Evolutionary conservation across 2,329 filamentous ascomycete genomes (phyloP).

Genomic region (Whalleya microplaca): DNA sequence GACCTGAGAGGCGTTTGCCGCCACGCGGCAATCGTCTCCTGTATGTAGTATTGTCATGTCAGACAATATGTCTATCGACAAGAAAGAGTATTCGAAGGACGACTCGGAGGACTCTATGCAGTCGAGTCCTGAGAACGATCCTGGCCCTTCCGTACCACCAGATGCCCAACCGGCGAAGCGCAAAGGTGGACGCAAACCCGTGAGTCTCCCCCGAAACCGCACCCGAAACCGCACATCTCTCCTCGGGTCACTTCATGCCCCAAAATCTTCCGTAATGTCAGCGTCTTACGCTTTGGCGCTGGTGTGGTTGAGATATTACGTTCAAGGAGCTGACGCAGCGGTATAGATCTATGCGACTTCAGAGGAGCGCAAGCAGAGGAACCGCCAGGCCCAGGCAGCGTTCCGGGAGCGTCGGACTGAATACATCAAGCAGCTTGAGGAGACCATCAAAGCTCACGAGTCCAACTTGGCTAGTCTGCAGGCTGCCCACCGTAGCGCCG

Average conservation of each 20-base stretch:
- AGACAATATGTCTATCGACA: slow-evolving; percentile 70
- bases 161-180: slow-evolving; percentile 78
- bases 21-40: slow-evolving; percentile 46
- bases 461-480: slow-evolving; percentile 91
- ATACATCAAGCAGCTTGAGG: slow-evolving; percentile 99
- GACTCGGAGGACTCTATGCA: slow-evolving; percentile 65
- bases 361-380: slow-evolving; percentile 96
- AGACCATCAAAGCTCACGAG: slow-evolving; percentile 96
- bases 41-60: slow-evolving; percentile 56
- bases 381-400: slow-evolving; percentile 94
- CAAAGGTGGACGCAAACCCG: slow-evolving; percentile 96
- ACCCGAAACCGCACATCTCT: slow-evolving; percentile 7
- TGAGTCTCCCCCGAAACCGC: slow-evolving; percentile 59
- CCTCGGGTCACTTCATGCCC: slow-evolving; percentile 9
- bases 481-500: slow-evolving; percentile 89
- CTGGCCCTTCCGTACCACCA: slow-evolving; percentile 45
- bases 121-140: slow-evolving; percentile 63
- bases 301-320: not conserved
- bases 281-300: not conserved
- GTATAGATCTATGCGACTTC: slow-evolving; percentile 95
- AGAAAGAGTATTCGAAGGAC: slow-evolving; percentile 59
- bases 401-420: slow-evolving; percentile 96
- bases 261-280: slow-evolving; percentile 1
- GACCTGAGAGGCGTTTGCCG: slow-evolving; percentile 43
- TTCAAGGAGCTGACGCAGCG: slow-evolving; percentile 21